These are phyloP conservation scores for Cadophora luteo-olivacea DNA, from an alignment of 2,329 filamentous ascomycete species.

Conservation along the genomic window DNA sequence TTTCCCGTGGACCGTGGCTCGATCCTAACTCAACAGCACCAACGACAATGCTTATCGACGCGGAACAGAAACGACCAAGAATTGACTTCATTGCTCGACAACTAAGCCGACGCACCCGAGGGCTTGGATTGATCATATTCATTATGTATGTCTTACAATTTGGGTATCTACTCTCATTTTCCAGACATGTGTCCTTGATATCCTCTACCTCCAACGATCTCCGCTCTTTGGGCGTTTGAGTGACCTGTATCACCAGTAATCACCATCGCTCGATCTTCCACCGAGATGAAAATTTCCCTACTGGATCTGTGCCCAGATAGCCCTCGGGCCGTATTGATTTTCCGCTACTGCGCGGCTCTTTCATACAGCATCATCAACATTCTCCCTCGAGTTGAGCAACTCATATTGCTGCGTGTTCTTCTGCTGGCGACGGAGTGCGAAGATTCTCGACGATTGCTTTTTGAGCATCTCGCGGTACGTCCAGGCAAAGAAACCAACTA, in stretches of 20 bases:
- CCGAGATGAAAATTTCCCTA: background rate
- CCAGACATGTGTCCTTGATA: no score
- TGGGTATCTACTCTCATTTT: slow-evolving; percentile 11
- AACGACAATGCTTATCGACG: background rate
- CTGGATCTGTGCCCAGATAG: background rate
- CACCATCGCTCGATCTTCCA: background rate
- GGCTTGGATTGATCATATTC: background rate
- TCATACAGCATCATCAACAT: slow-evolving; percentile 10
- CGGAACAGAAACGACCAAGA: background rate
- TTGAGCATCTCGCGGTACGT: slow-evolving; percentile 12
- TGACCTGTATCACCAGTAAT: background rate
- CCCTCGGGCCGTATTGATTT: background rate
- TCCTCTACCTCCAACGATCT: background rate
- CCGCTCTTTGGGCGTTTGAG: background rate
- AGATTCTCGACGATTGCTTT: slow-evolving; percentile 6
- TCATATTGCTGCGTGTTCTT: slow-evolving; percentile 15
- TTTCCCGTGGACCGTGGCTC: no score
- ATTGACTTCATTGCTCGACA: no score
- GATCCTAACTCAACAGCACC: background rate
- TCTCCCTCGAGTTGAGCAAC: slow-evolving; percentile 8
- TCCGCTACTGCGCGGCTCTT: background rate
- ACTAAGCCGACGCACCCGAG: background rate
- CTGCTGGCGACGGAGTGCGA: background rate
- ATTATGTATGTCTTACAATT: slow-evolving; percentile 2
- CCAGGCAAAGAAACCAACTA: slow-evolving; percentile 8